Evolutionary conservation across 176 grass and related monocot species (phyloP), one percentile per base, ranked within the genome.

Genomic region (Phoenix roebelenii): DNA sequence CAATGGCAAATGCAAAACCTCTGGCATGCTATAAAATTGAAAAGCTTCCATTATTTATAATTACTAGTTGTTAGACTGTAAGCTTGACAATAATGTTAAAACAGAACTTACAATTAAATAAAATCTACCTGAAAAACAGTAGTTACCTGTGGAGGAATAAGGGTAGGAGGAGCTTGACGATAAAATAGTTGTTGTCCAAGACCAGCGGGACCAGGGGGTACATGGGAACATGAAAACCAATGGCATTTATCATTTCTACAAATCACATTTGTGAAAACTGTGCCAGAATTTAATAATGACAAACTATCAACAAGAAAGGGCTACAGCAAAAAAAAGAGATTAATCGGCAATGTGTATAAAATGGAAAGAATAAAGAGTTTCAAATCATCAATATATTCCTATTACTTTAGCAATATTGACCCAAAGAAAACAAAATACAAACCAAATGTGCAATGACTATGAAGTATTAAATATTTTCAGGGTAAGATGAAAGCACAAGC

Each of bases 151-250:
- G 77, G 81, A 49, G 81, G 81, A 55, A 89, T 80, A 70, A 89
- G 73, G 67, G 72, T 50, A 66, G 77, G 81, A 64, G 86, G 81
- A 24, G 77, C 77, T 58, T 89, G 86, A n/a, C 86, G 81, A 68
- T 89, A 89, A 66, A 89, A 89, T 39, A 89, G 52, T 58, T 85
- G 86, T 67, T 89, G 86, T 4, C 86, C 81, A 19, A 89, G 50
- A 55, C 58, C 70, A 35, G 86, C 77, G 32, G 78, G 74, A 49
- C 86, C 86, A 23, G 86, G 81, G 86, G 77, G 48, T 89, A 89
- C 77, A 89, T 81, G 23, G 86, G 81, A 64, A 89, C 74, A 51
- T 81, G 81, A 67, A 81, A 70, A 20, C 64, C 70, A 73, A 89
- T 67, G 26, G 81, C 28, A 63, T 81, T 74, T n/a, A 74, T 60